These are phyloP conservation scores for Hymenochaete sp. DNA, from an alignment of 1,284 basidiomycete genomes.

Conservation along the genomic window DNA sequence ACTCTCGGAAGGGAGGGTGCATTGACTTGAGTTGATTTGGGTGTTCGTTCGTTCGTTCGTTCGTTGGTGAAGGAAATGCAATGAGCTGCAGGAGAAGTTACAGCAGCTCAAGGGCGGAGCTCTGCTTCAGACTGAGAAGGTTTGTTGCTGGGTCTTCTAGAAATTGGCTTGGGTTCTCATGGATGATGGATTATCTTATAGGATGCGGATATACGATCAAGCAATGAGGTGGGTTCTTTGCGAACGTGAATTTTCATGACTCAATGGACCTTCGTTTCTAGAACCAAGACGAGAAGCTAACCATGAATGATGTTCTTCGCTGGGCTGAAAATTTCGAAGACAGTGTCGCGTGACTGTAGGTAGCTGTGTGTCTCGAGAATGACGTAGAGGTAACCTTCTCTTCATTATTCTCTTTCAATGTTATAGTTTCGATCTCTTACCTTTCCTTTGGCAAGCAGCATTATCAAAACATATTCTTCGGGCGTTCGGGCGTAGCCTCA, in stretches of 20 bases:
- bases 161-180: not conserved
- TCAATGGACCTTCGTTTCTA: constrained; percentile 6
- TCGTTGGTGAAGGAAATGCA: constrained; percentile 48
- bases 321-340: constrained; percentile 16
- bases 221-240: not conserved
- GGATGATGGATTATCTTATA: not conserved
- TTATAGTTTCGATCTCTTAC: not conserved
- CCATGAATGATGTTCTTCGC: constrained; percentile 15
- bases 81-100: constrained; percentile 53
- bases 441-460: not conserved
- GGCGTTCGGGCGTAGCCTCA: not conserved
- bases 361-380: not conserved
- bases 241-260: not conserved
- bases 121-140: not conserved
- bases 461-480: not conserved
- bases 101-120: constrained; percentile 32
- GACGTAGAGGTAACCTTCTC: not conserved
- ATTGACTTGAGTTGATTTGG: not conserved
- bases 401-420: not conserved
- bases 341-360: too few species aligned
- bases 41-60: not conserved
- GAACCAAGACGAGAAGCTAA: not conserved
- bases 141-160: not conserved
- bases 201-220: not conserved
- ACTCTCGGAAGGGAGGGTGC: not conserved